Base-by-base conservation (phyloP, 345 rosid species). In the Raphanus sativus region DNA sequence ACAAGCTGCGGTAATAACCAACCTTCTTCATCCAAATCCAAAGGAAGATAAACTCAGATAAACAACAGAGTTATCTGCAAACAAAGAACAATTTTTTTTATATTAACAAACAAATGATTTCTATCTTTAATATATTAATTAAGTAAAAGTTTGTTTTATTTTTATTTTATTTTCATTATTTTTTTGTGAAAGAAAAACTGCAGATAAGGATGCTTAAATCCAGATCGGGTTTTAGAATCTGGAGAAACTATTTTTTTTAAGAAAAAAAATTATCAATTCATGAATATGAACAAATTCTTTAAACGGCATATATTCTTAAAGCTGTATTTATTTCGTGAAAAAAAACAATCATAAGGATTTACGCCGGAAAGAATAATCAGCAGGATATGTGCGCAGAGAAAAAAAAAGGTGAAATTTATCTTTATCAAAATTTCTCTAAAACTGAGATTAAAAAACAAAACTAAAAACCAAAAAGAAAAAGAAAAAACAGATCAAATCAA, bases 1-100 rank as follows among this genome's bases (percentile, higher is more conserved):
- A 85, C 66, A 85, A 90, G 93, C 92, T 89, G 93, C 90, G 83
- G 90, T 92, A 71, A 83, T 81, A 76, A 77, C 78, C 83, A 58
- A 54, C 73, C 81, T 78, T 90, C 87, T 78, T 90, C 87, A 6
- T 26, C 58, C 70, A 80, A 86, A 70, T 29, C 29, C 29, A 32
- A 73, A 63, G 61, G 11, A 29, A 71, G 9, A 12, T 12, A 17
- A 59, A 28, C 64, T 60, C 64, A 58, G 62, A 6, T 9, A 21
- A n/a, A 50, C 55, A 33, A 62, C 13, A 36, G 36, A 34, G 8
- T 16, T 33, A 63, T 63, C 67, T 34, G 28, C 67, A 34, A 30
- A 8, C 16, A 62, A 61, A 8, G 38, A n/a, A 11, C 4, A 58
- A 58, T 1, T 21, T 21, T 21, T 9, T 3, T 56, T 1, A 21